Evolutionary conservation across 176 grass and related monocot genomes (phyloP).

Genomic region (Cenchrus purpureus): DNA sequence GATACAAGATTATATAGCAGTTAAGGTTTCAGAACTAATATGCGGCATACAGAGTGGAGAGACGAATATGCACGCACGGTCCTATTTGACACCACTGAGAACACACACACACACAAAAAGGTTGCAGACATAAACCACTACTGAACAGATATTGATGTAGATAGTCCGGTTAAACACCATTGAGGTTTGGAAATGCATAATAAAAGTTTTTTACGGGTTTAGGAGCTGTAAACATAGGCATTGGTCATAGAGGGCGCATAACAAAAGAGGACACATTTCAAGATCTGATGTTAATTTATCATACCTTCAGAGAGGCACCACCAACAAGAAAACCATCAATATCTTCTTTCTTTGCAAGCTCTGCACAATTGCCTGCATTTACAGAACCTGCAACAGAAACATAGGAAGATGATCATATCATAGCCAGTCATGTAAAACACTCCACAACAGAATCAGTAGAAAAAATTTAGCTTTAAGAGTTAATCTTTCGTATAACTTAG

Average conservation of each 20-base stretch:
- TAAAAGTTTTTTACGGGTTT: not conserved
- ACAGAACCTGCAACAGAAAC: slow-evolving; percentile 74
- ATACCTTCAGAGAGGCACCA: slow-evolving; percentile 93
- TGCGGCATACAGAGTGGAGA: not conserved
- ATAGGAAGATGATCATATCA: not conserved
- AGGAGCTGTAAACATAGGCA: not conserved
- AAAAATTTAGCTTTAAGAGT: not conserved
- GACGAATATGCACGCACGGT: not conserved
- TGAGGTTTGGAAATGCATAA: not conserved
- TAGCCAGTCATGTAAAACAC: not conserved
- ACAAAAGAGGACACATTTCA: not conserved
- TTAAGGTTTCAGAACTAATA: not conserved
- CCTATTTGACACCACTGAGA: not conserved
- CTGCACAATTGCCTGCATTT: slow-evolving; percentile 80
- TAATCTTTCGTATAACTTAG: not conserved
- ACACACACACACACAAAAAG: not conserved
- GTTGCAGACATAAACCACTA: not conserved
- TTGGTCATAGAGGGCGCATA: not conserved
- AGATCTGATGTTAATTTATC: not conserved
- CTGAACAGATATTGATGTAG: not conserved
- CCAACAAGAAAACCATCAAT: slow-evolving; percentile 99
- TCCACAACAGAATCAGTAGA: not conserved
- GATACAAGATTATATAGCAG: not conserved
- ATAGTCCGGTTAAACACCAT: not conserved
- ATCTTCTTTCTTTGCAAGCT: slow-evolving; percentile 96